Evolutionary conservation across 2,329 filamentous ascomycete species (phyloP).

Genomic region (Penicillium occitanis): DNA sequence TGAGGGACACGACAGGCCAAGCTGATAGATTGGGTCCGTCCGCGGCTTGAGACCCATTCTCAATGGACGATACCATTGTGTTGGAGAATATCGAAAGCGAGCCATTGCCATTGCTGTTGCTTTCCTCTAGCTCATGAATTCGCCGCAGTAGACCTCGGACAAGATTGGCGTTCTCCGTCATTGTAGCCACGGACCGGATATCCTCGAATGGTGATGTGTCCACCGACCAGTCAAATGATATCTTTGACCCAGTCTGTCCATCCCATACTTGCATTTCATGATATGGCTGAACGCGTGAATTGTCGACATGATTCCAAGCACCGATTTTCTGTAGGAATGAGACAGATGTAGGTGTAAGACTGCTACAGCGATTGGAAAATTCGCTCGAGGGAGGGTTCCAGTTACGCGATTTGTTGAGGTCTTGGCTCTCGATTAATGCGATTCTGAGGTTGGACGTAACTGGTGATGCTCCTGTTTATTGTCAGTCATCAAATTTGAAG

Average conservation of each 20-base stretch:
- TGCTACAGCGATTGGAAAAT: conserved; percentile 95
- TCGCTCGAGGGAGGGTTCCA: conserved; percentile 66
- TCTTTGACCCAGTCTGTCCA: conserved; percentile 79
- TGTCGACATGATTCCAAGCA: conserved; percentile 75
- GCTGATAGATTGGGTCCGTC: conserved; percentile 73
- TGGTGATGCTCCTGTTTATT: conserved; percentile 67
- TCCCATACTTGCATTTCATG: conserved; percentile 99
- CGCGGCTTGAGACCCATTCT: conserved; percentile 65
- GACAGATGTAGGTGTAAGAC: conserved; percentile 85
- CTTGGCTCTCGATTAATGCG: conserved; percentile 86
- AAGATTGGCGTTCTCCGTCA: conserved; percentile 93
- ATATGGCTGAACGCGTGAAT: conserved; percentile 76
- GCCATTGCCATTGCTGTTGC: conserved; percentile 40
- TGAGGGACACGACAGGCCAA: conserved; percentile 82
- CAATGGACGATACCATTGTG: conserved; percentile 76
- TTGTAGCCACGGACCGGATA: conserved; percentile 76
- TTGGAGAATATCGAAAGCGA: conserved; percentile 66
- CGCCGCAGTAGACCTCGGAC: conserved; percentile 73
- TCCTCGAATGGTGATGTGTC: conserved; percentile 49
- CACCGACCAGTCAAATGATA: conserved; percentile 78
- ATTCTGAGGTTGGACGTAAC: conserved; percentile 74
- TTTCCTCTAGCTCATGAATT: conserved; percentile 61
- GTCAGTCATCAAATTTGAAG: background rate
- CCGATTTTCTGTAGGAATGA: conserved; percentile 79
- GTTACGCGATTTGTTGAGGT: conserved; percentile 66